phyloP scores from a whole-genome alignment of 2,329 filamentous ascomycete species.

The Pseudopithomyces chartarum region DNA sequence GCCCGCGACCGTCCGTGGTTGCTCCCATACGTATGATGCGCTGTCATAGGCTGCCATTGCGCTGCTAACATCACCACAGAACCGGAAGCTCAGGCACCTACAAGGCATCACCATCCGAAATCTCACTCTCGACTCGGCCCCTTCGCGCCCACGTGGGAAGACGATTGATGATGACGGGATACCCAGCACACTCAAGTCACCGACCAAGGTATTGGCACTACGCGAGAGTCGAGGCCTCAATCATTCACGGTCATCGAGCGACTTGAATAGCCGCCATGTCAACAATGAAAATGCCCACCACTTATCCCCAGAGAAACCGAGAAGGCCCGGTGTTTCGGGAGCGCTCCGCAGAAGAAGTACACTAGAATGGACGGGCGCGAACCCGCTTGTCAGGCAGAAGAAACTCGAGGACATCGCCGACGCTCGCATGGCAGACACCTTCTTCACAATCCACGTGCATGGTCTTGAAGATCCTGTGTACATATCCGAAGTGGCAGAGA shows the following conservation, averaged over 20 bases:
- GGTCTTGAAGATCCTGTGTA: conserved; percentile 75
- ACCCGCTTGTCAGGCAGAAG: conserved; percentile 68
- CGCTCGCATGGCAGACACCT: conserved; percentile 78
- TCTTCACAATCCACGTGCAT: conserved; percentile 81
- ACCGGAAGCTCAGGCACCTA: conserved; percentile 86
- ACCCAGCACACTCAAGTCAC: conserved; percentile 68
- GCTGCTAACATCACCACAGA: conserved; percentile 56
- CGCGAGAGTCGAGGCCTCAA: conserved; percentile 55
- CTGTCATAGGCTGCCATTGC: background rate
- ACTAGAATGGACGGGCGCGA: conserved; percentile 66
- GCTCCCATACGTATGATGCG: conserved; percentile 38
- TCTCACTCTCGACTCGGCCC: conserved; percentile 68
- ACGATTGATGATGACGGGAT: conserved; percentile 79
- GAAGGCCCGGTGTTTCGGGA: conserved; percentile 40
- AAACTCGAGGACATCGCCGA: conserved; percentile 75
- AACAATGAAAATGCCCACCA: conserved; percentile 12
- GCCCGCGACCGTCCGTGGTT: conserved; percentile 45
- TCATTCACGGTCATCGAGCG: conserved; percentile 65
- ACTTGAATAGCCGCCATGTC: conserved; percentile 46
- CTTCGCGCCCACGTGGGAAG: conserved; percentile 56
- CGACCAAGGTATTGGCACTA: conserved; percentile 67
- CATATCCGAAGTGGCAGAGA: conserved; percentile 79
- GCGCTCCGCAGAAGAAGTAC: conserved; percentile 62
- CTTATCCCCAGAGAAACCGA: conserved; percentile 20
- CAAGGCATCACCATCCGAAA: conserved; percentile 88